Evolutionary conservation across 2,329 filamentous ascomycete genomes (phyloP).

Genomic region (Xylariaceae sp.): DNA sequence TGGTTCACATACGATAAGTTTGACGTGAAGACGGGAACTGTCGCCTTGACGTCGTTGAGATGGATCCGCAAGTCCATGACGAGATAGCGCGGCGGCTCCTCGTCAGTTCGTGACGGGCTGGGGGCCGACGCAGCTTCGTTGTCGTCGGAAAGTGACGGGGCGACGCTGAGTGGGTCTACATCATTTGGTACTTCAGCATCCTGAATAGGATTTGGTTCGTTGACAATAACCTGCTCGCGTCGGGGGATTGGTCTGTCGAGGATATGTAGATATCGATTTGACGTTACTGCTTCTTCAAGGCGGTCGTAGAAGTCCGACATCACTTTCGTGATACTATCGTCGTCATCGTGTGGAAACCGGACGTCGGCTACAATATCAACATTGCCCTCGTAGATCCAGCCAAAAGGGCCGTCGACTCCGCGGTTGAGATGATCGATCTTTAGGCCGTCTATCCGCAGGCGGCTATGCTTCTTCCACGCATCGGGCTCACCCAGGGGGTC

Average conservation of each 20-base stretch:
- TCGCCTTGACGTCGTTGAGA: constrained; percentile 91
- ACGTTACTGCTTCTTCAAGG: constrained; percentile 88
- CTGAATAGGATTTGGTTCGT: constrained; percentile 29
- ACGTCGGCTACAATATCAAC: constrained; percentile 97
- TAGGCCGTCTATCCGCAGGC: constrained; percentile 88
- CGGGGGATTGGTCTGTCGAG: constrained; percentile 56
- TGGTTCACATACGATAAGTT: constrained; percentile 97
- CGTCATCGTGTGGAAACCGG: constrained; percentile 87
- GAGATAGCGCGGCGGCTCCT: constrained; percentile 77
- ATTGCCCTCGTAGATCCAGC: constrained; percentile 97
- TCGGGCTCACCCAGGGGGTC: constrained; percentile 69
- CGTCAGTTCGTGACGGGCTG: constrained; percentile 29
- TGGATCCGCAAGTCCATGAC: constrained; percentile 96
- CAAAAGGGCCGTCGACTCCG: constrained; percentile 90
- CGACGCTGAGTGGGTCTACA: constrained; percentile 13
- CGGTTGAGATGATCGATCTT: constrained; percentile 96
- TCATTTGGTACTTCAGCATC: constrained; percentile 26
- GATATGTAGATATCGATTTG: constrained; percentile 70
- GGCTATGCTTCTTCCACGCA: constrained; percentile 94
- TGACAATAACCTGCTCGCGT: constrained; percentile 34
- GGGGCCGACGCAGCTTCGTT: neutral
- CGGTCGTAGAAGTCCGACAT: constrained; percentile 98
- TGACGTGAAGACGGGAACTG: constrained; percentile 89
- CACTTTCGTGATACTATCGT: constrained; percentile 90
- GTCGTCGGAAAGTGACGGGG: constrained; percentile 11